A percentile compares a stretch with the other conserved stretches of the same genome.
These are phyloP conservation scores for Hippophae gyantsensis DNA, from an alignment of 306 rosid genomes.

Conservation along the genomic window DNA sequence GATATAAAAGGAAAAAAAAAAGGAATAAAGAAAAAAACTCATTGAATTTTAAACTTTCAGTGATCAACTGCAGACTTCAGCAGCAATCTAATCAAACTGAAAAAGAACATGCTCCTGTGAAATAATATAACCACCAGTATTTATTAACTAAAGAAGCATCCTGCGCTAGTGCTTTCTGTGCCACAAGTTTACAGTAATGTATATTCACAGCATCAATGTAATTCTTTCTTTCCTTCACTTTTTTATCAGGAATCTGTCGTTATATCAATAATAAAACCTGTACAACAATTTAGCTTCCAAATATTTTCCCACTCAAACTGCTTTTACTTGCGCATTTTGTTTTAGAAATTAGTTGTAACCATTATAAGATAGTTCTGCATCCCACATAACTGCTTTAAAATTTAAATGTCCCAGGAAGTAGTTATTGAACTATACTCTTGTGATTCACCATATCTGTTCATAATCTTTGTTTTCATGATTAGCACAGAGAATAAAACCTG, in stretches of 20 bases:
- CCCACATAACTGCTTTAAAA: slow-evolving; percentile 33
- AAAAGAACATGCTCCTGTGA: too few species aligned
- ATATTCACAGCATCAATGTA: too few species aligned
- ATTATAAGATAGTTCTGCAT: slow-evolving; percentile 30
- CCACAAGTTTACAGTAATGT: too few species aligned
- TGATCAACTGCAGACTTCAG: too few species aligned
- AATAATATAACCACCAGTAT: too few species aligned
- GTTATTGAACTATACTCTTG: slow-evolving; percentile 37
- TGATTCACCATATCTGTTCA: slow-evolving; percentile 54
- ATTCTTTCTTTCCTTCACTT: too few species aligned
- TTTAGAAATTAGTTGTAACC: slow-evolving; percentile 26
- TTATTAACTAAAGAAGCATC: too few species aligned
- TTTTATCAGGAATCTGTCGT: background rate
- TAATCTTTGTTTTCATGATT: slow-evolving; percentile 58
- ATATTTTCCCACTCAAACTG: slow-evolving; percentile 23
- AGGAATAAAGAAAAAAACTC: too few species aligned
- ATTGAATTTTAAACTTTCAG: too few species aligned
- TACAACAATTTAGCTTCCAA: slow-evolving; percentile 21
- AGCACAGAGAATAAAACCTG: slow-evolving; percentile 59
- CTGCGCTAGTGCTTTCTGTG: too few species aligned
- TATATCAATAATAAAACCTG: slow-evolving; percentile 16
- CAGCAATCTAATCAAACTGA: too few species aligned
- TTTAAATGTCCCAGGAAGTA: slow-evolving; percentile 38
- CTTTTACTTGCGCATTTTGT: slow-evolving; percentile 25
- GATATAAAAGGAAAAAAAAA: too few species aligned